phyloP scores from a whole-genome alignment of 169 alveolate genomes.

The Plasmodium relictum region DNA sequence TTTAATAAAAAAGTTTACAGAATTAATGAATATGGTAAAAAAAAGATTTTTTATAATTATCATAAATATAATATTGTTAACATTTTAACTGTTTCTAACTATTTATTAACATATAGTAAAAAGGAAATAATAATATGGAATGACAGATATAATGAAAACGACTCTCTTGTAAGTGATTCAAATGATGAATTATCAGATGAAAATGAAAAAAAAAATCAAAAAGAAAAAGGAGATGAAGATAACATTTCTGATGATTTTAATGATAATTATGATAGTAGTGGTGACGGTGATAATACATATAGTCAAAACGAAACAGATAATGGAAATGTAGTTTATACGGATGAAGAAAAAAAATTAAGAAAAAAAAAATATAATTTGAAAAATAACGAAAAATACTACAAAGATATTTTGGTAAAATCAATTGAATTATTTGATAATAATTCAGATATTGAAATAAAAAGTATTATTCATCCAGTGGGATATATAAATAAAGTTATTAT shows the following conservation, averaged over 20 bases:
- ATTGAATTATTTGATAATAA: constrained; percentile 48
- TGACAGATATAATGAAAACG: constrained; percentile 11
- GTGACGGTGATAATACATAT: constrained; percentile 37
- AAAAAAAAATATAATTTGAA: neutral
- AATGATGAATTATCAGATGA: neutral
- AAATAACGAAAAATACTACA: constrained; percentile 9
- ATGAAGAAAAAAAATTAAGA: neutral
- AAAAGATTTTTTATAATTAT: constrained; percentile 10
- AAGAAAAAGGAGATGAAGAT: neutral
- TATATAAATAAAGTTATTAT: constrained; percentile 81
- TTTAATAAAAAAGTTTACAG: constrained; percentile 48
- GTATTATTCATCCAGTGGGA: constrained; percentile 80
- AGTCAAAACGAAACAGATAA: constrained; percentile 22
- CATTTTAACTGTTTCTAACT: constrained; percentile 36
- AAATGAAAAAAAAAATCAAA: neutral
- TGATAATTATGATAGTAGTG: neutral
- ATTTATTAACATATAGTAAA: constrained; percentile 58
- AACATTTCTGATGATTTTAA: constrained; percentile 16
- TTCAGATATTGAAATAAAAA: constrained; percentile 64
- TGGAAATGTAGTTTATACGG: constrained; percentile 10
- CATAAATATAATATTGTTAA: constrained; percentile 26
- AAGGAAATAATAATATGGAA: constrained; percentile 73
- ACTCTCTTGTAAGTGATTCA: neutral
- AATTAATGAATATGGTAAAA: constrained; percentile 54
- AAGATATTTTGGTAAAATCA: constrained; percentile 56